Base-by-base conservation (phyloP, 169 alveolate genomes). In the Eimeria falciformis region DNA sequence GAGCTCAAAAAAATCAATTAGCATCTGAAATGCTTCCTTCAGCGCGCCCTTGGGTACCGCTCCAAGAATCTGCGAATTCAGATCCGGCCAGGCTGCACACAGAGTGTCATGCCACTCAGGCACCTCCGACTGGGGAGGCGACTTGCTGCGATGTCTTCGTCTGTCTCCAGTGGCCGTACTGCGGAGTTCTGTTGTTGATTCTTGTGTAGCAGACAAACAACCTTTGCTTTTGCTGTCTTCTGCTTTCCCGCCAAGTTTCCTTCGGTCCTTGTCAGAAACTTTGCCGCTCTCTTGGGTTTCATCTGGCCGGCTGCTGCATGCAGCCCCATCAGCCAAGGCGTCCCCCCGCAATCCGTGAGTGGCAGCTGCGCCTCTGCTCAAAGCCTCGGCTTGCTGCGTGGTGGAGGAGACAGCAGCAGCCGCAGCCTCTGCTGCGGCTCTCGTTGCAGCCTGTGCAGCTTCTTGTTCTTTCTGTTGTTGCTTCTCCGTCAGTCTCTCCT, bases 21-120 rank as follows among this genome's bases (percentile, higher is more conserved):
- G 47, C 43, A 23, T 17, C 47, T 68, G 50, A 9, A 68, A 68
- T 11, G 50, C 47, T n/a, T 68, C 79, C 23, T 29, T 68, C 12
- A 68, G 47, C 21, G 45, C 79, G 5, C 29, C 47, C 29, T 68
- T 68, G 27, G 79, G 79, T 17, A 68, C 47, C 12, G 23, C 29
- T 6, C 47, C 45, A 9, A 68, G 6, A 27, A 68, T 25, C 23
- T 29, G 43, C 6, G 79, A 68, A 68, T 68, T 68, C 12, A 84
- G 3, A 27, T 84, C 83, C 17, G 91, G 82, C 81, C 81, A 84
- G 5, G 91, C 65, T 2, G 69, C 47, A 29, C 91, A 84, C 50
- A 84, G 53, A 40, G 82, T 50, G 4, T 58, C 83, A n/a, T 84
- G 79, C 91, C 91, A 84, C 45, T 25, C 81, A 17, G 69, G 69